Base-by-base conservation (phyloP, 305 asterid species). In the Fraxinus sp. region DNA sequence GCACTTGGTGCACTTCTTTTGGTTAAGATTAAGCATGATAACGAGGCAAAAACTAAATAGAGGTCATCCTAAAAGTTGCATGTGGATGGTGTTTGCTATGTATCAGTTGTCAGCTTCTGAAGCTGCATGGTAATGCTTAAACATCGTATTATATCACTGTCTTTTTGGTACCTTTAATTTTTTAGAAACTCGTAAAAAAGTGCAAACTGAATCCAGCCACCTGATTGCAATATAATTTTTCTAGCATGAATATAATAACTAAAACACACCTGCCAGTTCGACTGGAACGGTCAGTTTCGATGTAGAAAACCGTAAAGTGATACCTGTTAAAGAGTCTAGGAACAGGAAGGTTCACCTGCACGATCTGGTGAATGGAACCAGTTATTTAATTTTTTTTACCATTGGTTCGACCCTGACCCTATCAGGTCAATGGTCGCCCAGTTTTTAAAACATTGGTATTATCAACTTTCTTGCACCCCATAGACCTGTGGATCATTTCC, bases 11-110 rank as follows among this genome's bases (percentile, higher is more conserved):
- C 46, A 4, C 7, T 41, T 43, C 28, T 39, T 11, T 76, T 76
- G 32, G 9, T 76, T 76, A 24, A n/a, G 66, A 22, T 28, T 43
- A n/a, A 76, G 79, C 79, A 76, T 76, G 79, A 76, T 32, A 43
- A 76, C 28, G 7, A 4, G 36, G 35, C 35, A n/a, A 32, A 39
- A 76, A 41, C 18, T 22, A 20, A 7, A 76, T 36, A 75, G 66
- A 76, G 66, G 22, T 30, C 66, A 41, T 22, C 64, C 79, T 76
- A 22, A n/a, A 55, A 55, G 79, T 57, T 43, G 59, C 79, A 9
- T 39, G 7, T 24, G 24, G 66, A 24, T 39, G 41, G 59, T 4
- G 37, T 5, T 59, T 59, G 30, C 7, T 14, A n/a, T 41, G n/a
- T 75, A 2, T 36, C n/a, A 24, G 35, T 39, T 76, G 70, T 6